Percentiles rank a stretch among this genome's conserved stretches.
Evolutionary conservation across 164 flowering plant genomes (phyloP).

Genomic region (Litsea cubeba): DNA sequence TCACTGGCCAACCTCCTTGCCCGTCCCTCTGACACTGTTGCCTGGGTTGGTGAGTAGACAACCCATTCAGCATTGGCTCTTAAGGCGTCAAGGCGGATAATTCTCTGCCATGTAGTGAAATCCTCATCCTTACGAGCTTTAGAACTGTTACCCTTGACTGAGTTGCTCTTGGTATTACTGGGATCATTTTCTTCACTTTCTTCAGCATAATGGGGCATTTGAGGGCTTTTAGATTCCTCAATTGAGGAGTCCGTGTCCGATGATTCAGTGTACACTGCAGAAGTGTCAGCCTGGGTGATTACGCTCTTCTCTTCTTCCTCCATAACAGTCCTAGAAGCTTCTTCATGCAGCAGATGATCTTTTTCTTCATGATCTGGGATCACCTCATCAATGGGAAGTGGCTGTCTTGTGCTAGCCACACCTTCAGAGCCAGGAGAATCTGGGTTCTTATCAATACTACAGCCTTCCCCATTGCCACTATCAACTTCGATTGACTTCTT

Average conservation of each 20-base stretch:
- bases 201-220: constrained; percentile 13
- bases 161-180: constrained; percentile 17
- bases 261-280: constrained; percentile 18
- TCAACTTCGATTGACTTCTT: constrained; percentile 20
- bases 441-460: constrained; percentile 20
- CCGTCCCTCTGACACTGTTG: constrained; percentile 49
- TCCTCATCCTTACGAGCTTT: constrained; percentile 43
- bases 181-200: constrained; percentile 29
- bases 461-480: constrained; percentile 15
- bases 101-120: constrained; percentile 87
- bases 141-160: constrained; percentile 24
- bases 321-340: constrained; percentile 18
- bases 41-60: constrained; percentile 53
- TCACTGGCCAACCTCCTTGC: constrained; percentile 66
- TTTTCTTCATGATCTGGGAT: constrained; percentile 34
- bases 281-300: constrained; percentile 12
- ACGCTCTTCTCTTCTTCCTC: constrained; percentile 24
- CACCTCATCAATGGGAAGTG: constrained; percentile 57
- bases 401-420: constrained; percentile 73
- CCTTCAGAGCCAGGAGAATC: constrained; percentile 59
- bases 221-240: constrained; percentile 11
- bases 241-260: constrained; percentile 20
- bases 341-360: constrained; percentile 13
- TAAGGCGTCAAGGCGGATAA: constrained; percentile 86
- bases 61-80: constrained; percentile 86